A percentile compares a stretch with the other conserved stretches of the same genome.
Evolutionary conservation across 495 filamentous ascomycete species (phyloP).

Genomic region (Neurospora tetraspora): DNA sequence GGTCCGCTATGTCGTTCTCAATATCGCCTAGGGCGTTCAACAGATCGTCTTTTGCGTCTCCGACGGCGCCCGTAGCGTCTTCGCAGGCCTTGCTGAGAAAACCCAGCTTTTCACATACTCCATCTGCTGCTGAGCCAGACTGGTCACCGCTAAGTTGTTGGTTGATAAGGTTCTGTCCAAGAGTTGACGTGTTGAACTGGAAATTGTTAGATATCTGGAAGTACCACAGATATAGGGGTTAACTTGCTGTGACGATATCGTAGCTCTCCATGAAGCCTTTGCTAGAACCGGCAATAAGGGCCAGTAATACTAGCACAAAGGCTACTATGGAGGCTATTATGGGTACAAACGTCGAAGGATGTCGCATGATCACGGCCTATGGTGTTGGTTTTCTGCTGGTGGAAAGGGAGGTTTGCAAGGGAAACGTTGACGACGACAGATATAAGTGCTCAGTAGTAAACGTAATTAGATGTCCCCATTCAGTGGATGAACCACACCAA

Average conservation of each 20-base stretch:
- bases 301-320: constrained; percentile 58
- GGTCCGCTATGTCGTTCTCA: constrained; percentile 17
- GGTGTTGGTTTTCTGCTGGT: neutral
- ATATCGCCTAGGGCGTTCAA: constrained; percentile 21
- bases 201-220: neutral
- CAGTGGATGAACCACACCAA: neutral
- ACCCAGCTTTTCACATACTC: constrained; percentile 8
- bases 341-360: neutral
- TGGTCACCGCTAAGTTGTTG: neutral
- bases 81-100: constrained; percentile 15
- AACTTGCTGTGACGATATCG: constrained; percentile 55
- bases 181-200: constrained; percentile 54
- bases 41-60: constrained; percentile 25
- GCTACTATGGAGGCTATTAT: constrained; percentile 29
- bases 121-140: neutral
- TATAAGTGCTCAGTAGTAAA: neutral
- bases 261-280: constrained; percentile 51
- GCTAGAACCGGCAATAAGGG: constrained; percentile 59
- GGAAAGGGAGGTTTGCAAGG: neutral
- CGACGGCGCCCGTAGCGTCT: constrained; percentile 15
- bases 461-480: neutral
- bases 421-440: neutral
- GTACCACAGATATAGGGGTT: neutral
- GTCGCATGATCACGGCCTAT: neutral
- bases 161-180: constrained; percentile 42